Conservation (phyloP, 306 rosid species). For the Dryas alaskensis region DNA sequence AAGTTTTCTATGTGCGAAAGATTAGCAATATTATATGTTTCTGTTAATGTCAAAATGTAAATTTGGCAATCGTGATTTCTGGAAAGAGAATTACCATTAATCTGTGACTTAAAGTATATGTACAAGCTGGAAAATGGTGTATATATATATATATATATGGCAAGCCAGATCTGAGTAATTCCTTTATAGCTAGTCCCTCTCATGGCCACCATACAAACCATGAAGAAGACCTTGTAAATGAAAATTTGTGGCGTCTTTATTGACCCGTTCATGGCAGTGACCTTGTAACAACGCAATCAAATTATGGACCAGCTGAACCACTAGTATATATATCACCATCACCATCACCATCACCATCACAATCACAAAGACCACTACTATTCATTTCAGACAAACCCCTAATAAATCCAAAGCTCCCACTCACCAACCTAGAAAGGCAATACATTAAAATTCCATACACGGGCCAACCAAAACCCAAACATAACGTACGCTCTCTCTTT, state of each 20-base stretch:
- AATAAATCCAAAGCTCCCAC: conserved; percentile 37
- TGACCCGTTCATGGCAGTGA: neutral
- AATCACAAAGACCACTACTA: neutral
- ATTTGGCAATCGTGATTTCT: no score
- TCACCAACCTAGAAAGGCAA: conserved; percentile 42
- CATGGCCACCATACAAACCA: no score
- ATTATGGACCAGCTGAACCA: conserved; percentile 19
- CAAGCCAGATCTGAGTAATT: no score
- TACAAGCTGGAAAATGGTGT: no score
- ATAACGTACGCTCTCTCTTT: conserved; percentile 31
- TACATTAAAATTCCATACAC: conserved; percentile 27
- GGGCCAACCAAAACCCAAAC: conserved; percentile 20
- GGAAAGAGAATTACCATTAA: no score
- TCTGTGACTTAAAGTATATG: no score
- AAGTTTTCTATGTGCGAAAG: no score
- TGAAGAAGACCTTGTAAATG: neutral
- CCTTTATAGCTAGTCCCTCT: no score
- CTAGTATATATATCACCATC: neutral
- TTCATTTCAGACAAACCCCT: conserved; percentile 18
- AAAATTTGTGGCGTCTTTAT: neutral
- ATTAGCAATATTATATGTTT: no score
- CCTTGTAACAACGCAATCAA: conserved; percentile 1
- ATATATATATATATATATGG: no score
- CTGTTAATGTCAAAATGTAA: no score
- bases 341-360: conserved; percentile 11